Conservation (phyloP, 768 basidiomycete genomes). For the Astraeus odoratus region DNA sequence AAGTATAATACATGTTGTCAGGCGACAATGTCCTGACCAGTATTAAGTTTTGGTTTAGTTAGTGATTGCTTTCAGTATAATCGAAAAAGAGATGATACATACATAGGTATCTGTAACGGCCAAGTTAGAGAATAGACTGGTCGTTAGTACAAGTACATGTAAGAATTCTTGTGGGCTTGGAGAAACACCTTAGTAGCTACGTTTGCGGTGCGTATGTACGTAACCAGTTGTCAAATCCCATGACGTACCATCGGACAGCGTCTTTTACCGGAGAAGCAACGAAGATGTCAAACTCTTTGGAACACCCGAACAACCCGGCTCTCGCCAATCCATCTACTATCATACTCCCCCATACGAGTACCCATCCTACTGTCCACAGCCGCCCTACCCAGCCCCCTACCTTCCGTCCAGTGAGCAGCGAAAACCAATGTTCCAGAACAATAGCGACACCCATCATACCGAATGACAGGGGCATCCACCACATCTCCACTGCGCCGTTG, state of each 20-base stretch:
- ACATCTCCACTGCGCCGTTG: slow-evolving; percentile 39
- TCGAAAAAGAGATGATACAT: too few relatives aligned
- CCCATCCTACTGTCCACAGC: slow-evolving; percentile 29
- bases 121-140: too few relatives aligned
- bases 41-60: too few relatives aligned
- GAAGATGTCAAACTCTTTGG: slow-evolving; percentile 4
- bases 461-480: slow-evolving; percentile 41
- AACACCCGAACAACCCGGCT: slow-evolving; percentile 7
- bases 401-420: slow-evolving; percentile 16
- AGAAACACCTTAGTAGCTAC: too few relatives aligned
- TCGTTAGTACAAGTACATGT: too few relatives aligned
- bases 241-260: slow-evolving; percentile 5
- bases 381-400: slow-evolving; percentile 28
- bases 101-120: too few relatives aligned
- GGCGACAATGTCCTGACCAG: too few relatives aligned
- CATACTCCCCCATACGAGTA: slow-evolving; percentile 16
- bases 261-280: slow-evolving; percentile 6
- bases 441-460: slow-evolving; percentile 47
- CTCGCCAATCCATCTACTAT: slow-evolving; percentile 18
- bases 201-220: not conserved
- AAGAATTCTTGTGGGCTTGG: too few relatives aligned
- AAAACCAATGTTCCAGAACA: slow-evolving; percentile 34
- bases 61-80: too few relatives aligned
- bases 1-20: too few relatives aligned
- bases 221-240: slow-evolving; percentile 12